Conservation (phyloP, 768 basidiomycete genomes). For the Dacryopinax primogenitus region DNA sequence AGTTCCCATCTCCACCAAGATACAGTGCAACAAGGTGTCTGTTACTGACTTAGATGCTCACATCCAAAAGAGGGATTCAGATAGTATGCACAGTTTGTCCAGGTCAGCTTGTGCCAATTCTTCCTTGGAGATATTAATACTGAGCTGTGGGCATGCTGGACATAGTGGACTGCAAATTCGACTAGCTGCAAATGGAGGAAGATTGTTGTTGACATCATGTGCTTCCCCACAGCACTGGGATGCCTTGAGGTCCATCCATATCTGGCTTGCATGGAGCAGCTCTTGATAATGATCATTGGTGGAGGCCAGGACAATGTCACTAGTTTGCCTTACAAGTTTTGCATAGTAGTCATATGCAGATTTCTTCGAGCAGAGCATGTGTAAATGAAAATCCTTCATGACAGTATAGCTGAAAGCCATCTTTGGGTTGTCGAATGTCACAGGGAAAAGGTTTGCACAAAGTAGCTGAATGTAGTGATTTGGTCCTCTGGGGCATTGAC, state of each 20-base stretch:
- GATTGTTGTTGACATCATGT: neutral
- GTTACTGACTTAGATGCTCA: neutral
- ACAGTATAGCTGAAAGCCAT: neutral
- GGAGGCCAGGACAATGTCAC: neutral
- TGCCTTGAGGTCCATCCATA: neutral
- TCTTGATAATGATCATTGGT: too few relatives aligned
- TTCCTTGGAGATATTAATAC: neutral
- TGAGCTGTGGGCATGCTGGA: neutral
- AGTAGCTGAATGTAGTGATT: neutral
- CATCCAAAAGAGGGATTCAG: neutral
- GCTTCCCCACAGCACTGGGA: neutral
- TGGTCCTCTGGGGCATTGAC: neutral
- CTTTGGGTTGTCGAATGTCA: neutral
- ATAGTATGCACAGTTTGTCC: neutral
- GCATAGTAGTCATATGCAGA: constrained; percentile 15
- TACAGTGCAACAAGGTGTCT: neutral
- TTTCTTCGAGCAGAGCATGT: constrained; percentile 16
- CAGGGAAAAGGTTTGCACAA: neutral
- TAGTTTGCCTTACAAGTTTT: constrained; percentile 4
- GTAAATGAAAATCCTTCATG: constrained; percentile 10
- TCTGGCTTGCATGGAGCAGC: neutral
- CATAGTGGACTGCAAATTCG: neutral
- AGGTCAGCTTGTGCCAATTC: neutral
- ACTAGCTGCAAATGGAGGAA: neutral
- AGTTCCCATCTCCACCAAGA: too few relatives aligned